These are phyloP conservation scores for Chrysanthemum seticuspe DNA, from an alignment of 129 eudicot species.

Conservation along the genomic window DNA sequence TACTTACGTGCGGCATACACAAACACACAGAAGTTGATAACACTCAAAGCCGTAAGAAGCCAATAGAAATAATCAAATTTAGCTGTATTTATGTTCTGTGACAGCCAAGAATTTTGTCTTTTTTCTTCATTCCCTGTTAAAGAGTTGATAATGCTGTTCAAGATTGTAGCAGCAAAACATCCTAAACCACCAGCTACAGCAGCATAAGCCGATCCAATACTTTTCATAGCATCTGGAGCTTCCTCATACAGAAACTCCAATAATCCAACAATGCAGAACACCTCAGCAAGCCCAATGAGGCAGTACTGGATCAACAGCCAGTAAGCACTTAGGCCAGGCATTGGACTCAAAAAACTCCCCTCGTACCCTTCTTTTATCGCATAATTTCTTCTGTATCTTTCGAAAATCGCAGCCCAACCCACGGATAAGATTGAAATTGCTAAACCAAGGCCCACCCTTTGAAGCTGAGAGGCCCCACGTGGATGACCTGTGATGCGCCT, in stretches of 20 bases:
- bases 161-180: conserved; percentile 69
- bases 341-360: conserved; percentile 67
- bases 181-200: conserved; percentile 95
- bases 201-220: conserved; percentile 92
- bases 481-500: conserved; percentile 87
- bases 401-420: conserved; percentile 89
- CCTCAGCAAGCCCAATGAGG: conserved; percentile 87
- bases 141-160: conserved; percentile 73
- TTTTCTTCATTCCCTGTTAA: conserved; percentile 46
- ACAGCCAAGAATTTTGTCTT: conserved; percentile 65
- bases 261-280: conserved; percentile 84
- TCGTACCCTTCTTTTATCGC: conserved; percentile 75
- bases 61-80: conserved; percentile 84
- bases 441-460: conserved; percentile 87
- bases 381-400: conserved; percentile 75
- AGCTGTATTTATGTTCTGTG: conserved; percentile 85
- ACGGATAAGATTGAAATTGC: conserved; percentile 79
- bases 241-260: conserved; percentile 86
- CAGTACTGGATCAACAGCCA: conserved; percentile 95
- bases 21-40: conserved; percentile 63
- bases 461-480: conserved; percentile 95
- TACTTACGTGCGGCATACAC: conserved; percentile 63
- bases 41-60: conserved; percentile 71
- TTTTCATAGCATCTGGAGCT: conserved; percentile 98
- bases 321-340: conserved; percentile 81